Evolutionary conservation across 441 rosid genomes (phyloP).

Genomic region (Jatropha multifida): DNA sequence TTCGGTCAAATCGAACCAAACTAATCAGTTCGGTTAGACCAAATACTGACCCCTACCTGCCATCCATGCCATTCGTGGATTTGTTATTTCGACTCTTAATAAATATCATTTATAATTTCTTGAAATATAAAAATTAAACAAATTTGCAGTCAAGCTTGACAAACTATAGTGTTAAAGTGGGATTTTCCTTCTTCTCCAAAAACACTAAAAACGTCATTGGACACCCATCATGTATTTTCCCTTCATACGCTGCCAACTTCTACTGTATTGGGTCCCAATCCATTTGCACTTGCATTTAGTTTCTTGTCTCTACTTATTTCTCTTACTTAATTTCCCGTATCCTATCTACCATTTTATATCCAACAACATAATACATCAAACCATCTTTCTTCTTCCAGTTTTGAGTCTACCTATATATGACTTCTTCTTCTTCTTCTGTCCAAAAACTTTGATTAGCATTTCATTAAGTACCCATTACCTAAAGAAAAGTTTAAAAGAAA

Average conservation of each 20-base stretch:
- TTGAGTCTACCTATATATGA: too few species aligned
- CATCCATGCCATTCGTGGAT: too few species aligned
- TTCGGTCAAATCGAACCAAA: too few species aligned
- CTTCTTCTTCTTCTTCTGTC: background rate
- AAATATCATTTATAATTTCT: too few species aligned
- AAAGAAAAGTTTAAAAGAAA: too few species aligned
- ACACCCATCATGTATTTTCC: background rate
- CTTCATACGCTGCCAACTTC: background rate
- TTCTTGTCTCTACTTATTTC: background rate
- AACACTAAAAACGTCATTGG: background rate
- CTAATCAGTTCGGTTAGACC: too few species aligned
- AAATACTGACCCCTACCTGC: too few species aligned
- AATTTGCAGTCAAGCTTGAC: conserved; percentile 3
- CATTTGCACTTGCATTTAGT: background rate
- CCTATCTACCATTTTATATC: background rate
- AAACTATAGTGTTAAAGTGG: background rate
- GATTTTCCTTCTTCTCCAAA: background rate
- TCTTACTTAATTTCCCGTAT: background rate
- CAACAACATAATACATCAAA: background rate
- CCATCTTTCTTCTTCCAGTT: too few species aligned
- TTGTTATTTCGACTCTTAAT: too few species aligned
- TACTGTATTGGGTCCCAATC: background rate
- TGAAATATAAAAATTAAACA: background rate
- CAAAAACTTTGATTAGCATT: too few species aligned
- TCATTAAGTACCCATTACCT: background rate